Conservation (phyloP, 305 asterid genomes). For the Fraxinus albicans region DNA sequence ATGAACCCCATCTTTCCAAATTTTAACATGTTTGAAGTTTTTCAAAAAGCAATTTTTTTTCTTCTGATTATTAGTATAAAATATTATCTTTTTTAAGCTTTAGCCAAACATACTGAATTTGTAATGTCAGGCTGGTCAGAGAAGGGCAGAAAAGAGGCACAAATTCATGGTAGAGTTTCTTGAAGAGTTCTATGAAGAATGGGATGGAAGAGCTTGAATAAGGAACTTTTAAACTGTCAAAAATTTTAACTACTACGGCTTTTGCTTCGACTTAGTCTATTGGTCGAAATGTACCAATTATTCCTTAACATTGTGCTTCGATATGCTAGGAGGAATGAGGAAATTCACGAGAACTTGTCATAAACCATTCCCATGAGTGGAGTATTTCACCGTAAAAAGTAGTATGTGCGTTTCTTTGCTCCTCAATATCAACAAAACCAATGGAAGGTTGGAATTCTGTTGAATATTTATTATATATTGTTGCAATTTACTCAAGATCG, state of each 20-base stretch:
- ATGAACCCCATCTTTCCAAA: not conserved
- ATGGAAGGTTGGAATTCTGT: not conserved
- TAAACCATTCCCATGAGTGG: not conserved
- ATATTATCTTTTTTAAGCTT: not conserved
- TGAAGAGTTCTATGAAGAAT: slow-evolving; percentile 78
- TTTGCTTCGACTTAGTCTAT: not conserved
- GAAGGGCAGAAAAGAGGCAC: slow-evolving; percentile 85
- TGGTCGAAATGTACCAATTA: not conserved
- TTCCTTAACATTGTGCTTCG: not conserved
- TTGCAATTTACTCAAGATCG: not conserved
- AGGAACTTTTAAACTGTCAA: not conserved
- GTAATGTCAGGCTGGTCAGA: slow-evolving; percentile 66
- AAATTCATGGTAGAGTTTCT: slow-evolving; percentile 80
- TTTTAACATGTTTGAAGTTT: not conserved
- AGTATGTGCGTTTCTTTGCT: not conserved
- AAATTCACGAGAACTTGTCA: not conserved
- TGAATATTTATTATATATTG: not conserved
- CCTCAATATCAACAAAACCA: not conserved
- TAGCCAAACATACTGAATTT: not conserved
- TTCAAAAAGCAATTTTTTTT: not conserved
- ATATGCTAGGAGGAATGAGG: not conserved
- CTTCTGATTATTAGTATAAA: not conserved
- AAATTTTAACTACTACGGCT: not conserved
- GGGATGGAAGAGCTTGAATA: slow-evolving; percentile 81
- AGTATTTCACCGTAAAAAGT: not conserved